Percentiles rank a stretch among this genome's conserved stretches.
Conservation (phyloP, 2,329 filamentous ascomycete species). For the Fusarium sp. region DNA sequence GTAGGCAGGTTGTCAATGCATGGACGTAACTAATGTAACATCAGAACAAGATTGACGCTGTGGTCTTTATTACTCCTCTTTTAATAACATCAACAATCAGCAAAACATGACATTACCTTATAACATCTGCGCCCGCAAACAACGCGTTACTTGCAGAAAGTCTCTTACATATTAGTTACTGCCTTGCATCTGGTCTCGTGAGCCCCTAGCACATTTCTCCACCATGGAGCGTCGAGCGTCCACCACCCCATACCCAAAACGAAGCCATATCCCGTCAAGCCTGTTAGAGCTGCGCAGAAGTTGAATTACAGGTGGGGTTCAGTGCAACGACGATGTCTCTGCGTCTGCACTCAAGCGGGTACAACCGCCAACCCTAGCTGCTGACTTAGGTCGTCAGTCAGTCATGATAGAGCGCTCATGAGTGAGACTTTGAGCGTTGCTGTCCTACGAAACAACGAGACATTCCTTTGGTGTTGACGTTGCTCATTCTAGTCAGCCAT, state of each 20-base stretch:
- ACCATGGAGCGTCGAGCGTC: constrained; percentile 13
- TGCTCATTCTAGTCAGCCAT: neutral
- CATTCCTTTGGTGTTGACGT: neutral
- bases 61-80: neutral
- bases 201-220: constrained; percentile 12
- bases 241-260: constrained; percentile 30
- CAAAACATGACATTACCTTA: neutral
- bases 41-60: constrained; percentile 3
- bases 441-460: constrained; percentile 7
- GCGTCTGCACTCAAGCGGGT: constrained; percentile 19
- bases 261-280: constrained; percentile 18
- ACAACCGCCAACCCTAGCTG: constrained; percentile 20
- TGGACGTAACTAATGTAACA: neutral
- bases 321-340: constrained; percentile 23
- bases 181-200: constrained; percentile 28
- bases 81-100: constrained; percentile 1
- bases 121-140: constrained; percentile 12
- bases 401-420: constrained; percentile 3
- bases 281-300: constrained; percentile 15
- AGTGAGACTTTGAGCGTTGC: constrained; percentile 1
- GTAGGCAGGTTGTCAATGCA: neutral
- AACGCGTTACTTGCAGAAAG: neutral
- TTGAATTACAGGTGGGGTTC: constrained; percentile 31
- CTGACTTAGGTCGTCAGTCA: neutral
- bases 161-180: constrained; percentile 11